Base-by-base conservation (phyloP, 441 rosid genomes). In the Populus hybrid region DNA sequence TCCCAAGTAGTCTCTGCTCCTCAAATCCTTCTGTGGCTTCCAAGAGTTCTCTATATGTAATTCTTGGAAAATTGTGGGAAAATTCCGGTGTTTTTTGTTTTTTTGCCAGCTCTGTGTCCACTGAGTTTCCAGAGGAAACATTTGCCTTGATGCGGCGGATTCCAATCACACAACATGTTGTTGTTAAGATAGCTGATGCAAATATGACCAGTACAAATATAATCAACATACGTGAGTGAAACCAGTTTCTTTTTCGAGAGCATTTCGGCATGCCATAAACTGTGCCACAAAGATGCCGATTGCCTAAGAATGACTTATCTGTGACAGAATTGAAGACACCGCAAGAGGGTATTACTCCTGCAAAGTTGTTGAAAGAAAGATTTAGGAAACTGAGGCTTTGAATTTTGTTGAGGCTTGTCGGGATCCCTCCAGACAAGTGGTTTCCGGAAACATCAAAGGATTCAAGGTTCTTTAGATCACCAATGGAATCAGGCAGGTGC, bases 11-110 rank as follows among this genome's bases (percentile, higher is more conserved):
- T 28, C 74, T 81, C 5, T 78, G 66, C 26, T 71, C 77, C 72
- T 70, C 76, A 61, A 81, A 81, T n/a, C 79, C 74, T 78, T 59
- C 74, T 12, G 79, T 78, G 57, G 81, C 81, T 38, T 78, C 81
- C 21, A 70, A 67, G 7, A 78, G 75, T 72, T 81, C 84, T 71
- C 77, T 84, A 73, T 85, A 81, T 59, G 94, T 84, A 20, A 89
- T 82, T 77, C 92, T 87, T 24, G 90, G 92, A 78, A 78, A 63
- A 16, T 75, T 78, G 66, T 70, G 81, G 24, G 70, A 69, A 69
- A 75, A 21, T 38, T 46, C 59, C 6, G 64, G 64, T 8, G 21
- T 8, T 35, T 42, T 9, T 64, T 34, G 24, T 28, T 76, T 65
- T 26, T 66, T 67, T 24, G 42, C 67, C 10, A 38, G 75, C 64